Percentiles rank a stretch among this genome's conserved stretches.
These are phyloP conservation scores for Lanzia echinophila DNA, from an alignment of 2,329 filamentous ascomycete species.

Conservation along the genomic window DNA sequence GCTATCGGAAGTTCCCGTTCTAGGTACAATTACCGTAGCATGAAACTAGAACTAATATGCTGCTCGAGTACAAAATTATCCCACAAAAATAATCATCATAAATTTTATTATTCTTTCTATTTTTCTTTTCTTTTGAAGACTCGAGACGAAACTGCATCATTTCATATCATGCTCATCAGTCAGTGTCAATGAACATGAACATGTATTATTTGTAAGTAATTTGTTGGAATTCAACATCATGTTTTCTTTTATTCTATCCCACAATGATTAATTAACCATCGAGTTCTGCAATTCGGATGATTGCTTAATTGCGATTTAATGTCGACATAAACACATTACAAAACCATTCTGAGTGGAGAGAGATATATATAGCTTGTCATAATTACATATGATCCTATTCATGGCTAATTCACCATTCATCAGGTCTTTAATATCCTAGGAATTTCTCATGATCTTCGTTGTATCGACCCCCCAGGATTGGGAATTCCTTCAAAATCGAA, in stretches of 20 bases:
- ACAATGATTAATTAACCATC: slow-evolving; percentile 24
- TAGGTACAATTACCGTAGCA: no score
- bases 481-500: slow-evolving; percentile 41
- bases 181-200: no score
- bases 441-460: not conserved
- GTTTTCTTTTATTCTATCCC: not conserved
- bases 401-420: not conserved
- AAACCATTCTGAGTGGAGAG: slow-evolving; percentile 12
- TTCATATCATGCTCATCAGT: no score
- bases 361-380: not conserved
- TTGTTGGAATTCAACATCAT: not conserved
- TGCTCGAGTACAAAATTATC: no score
- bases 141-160: no score
- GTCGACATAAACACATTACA: slow-evolving; percentile 28
- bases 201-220: no score
- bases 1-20: not conserved
- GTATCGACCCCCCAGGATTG: slow-evolving; percentile 44
- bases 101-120: no score
- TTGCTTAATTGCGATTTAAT: slow-evolving; percentile 14
- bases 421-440: not conserved
- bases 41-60: no score
- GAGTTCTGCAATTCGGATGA: slow-evolving; percentile 30
- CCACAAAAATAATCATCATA: no score
- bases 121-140: no score
- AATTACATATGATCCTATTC: not conserved